phyloP scores from a whole-genome alignment of 345 rosid genomes.

The Sonneratia alba region DNA sequence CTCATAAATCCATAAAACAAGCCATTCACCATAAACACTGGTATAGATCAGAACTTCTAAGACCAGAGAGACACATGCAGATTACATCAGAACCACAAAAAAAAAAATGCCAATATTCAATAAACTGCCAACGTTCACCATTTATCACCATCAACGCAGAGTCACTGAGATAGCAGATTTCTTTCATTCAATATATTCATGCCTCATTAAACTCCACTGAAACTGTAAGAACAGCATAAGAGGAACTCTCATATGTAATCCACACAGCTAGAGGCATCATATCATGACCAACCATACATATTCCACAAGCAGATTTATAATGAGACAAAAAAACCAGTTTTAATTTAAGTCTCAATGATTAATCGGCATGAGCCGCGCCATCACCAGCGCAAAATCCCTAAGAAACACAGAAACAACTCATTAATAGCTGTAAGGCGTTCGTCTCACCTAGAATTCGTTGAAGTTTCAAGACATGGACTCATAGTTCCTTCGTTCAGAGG shows the following conservation, averaged over 20 bases:
- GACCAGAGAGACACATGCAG: not conserved
- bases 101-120: not conserved
- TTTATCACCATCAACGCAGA: not conserved
- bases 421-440: not conserved
- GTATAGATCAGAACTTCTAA: not conserved
- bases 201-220: not conserved
- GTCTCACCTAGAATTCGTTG: not conserved
- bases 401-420: not conserved
- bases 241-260: not conserved
- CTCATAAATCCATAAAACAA: not conserved
- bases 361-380: not conserved
- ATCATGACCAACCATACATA: not conserved
- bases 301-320: not conserved
- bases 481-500: not conserved
- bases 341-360: not conserved
- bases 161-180: not conserved
- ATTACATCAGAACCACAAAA: not conserved
- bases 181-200: not conserved
- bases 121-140: not conserved
- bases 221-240: not conserved
- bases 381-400: no score
- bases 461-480: not conserved
- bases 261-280: not conserved
- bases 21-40: not conserved
- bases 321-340: not conserved